Base-by-base conservation (phyloP, 352 stramenopile species). In the Thraustochytrium aureum region DNA sequence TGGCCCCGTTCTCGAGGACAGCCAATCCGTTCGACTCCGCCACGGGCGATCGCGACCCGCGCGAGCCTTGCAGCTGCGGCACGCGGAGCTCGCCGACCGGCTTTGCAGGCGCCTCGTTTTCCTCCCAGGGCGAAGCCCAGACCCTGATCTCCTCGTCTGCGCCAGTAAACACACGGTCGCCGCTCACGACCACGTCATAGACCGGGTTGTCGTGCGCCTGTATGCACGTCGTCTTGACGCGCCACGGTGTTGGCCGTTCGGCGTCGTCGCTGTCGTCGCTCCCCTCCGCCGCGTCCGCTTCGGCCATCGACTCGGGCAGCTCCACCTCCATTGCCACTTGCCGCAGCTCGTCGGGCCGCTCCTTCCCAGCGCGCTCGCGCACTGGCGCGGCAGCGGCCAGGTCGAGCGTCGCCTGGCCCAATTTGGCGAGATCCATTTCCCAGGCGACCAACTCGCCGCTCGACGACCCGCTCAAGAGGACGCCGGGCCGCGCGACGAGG, bases 61-160 rank as follows among this genome's bases (percentile, higher is more conserved):
- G 43, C 22, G 43, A 64, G 14, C 69, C 69, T n/a, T 47, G 30
- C 1, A 79, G 59, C 30, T 79, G 69, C 50, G 69, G 69, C 26
- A 79, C 50, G 32, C 69, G 50, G 20, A 79, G 37, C 54, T 79
- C 69, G 4, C 33, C 69, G 5, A 64, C 33, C 6, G 41, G 64
- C 6, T 3, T 30, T 1, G 42, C 10, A 17, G 39, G 7, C 41
- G n/a, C n/a, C 0, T 22, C 1, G 0, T 3, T 32, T 20, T 79
- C 47, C n/a, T 30, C 59, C 50, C 52, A 79, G 7, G 52, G 52
- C 14, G 47, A 26, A 2, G 38, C 12, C 69, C 69, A 79, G 17
- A 74, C 32, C 5, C 69, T 14, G 33, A 79, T 79, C 61, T 79
- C 69, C 54, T 79, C 69, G 41, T 79, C 69, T 22, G 69, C 69